Evolutionary conservation across 495 filamentous ascomycete species (phyloP), one percentile per base, ranked within the genome.

Genomic region (Bombardia bombarda): DNA sequence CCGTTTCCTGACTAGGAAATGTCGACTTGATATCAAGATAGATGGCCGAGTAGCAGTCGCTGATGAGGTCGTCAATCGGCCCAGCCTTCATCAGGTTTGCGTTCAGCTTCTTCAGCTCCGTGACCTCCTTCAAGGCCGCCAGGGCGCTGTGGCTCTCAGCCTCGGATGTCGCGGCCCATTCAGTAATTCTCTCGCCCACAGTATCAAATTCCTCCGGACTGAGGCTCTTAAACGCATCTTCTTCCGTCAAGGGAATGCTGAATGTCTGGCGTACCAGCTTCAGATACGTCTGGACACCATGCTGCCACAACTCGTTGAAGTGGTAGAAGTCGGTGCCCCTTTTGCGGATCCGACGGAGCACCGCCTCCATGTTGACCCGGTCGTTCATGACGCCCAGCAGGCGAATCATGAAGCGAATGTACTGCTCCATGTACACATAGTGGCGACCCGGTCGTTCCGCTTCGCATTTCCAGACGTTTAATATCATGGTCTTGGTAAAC

Each of bases 381-480:
- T 99, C 92, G 40, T 84, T 79, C 25, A 89, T 69, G 38, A 85
- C 72, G 38, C 79, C 77, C 13, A 96, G 74, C 9, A 99, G 69
- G 30, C 68, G 62, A 24, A 83, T 73, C 57, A 95, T 84, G 50
- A 89, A 90, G 28, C 79, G 74, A 4, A 88, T 85, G 60, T 99
- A 99, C 42, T 84, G 83, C 36, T 83, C 80, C 13, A 87, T 96
- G 63, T 94, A 99, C 26, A 96, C 86, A 53, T 92, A 92, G 55
- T 97, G 93, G 32, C 92, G 73, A 0, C 92, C 92, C 4, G 88
- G 80, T 16, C 92, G 80, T 62, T 99, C 92, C 41, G 83, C 78
- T 40, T 95, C 90, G 18, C 92, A 94, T 46, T 86, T 89, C 92
- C 92, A 99, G 10, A 99, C 90, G 60, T 93, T 87, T 50, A 94